Percentiles rank a stretch among this genome's conserved stretches.
These are phyloP conservation scores for Cladophialophora psammophila DNA, from an alignment of 2,329 filamentous ascomycete species.

Conservation along the genomic window DNA sequence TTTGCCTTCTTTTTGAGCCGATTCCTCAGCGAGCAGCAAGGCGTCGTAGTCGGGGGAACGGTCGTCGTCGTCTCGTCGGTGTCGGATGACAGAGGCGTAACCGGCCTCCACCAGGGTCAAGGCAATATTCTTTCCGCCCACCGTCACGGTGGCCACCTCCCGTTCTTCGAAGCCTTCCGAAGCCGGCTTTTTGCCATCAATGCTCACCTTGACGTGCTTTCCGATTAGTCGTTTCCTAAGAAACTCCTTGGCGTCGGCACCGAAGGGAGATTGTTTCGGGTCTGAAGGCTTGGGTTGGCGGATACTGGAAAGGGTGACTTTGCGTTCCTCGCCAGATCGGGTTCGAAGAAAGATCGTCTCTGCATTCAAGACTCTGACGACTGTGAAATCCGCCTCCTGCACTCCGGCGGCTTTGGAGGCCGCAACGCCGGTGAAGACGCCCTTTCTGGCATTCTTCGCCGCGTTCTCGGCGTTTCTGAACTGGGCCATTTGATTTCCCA, in stretches of 20 bases:
- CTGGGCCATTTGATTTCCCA: slow-evolving; percentile 85
- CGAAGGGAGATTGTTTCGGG: slow-evolving; percentile 84
- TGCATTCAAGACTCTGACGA: slow-evolving; percentile 83
- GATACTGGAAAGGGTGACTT: slow-evolving; percentile 90
- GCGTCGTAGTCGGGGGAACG: slow-evolving; percentile 90
- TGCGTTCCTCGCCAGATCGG: slow-evolving; percentile 85
- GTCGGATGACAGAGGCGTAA: slow-evolving; percentile 91
- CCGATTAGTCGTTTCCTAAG: slow-evolving; percentile 92
- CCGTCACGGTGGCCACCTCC: slow-evolving; percentile 87
- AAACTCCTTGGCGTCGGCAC: slow-evolving; percentile 94
- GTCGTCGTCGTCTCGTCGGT: slow-evolving; percentile 93
- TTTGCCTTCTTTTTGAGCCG: slow-evolving; percentile 84
- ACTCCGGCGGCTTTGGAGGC: slow-evolving; percentile 67
- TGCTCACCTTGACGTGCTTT: slow-evolving; percentile 87
- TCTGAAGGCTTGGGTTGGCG: slow-evolving; percentile 91
- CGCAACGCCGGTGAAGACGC: slow-evolving; percentile 82
- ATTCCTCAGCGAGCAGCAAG: slow-evolving; percentile 54
- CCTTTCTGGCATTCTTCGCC: slow-evolving; percentile 77
- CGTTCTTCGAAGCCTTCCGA: slow-evolving; percentile 91
- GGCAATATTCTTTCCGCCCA: slow-evolving; percentile 86
- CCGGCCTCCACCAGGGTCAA: slow-evolving; percentile 87
- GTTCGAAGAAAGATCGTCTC: slow-evolving; percentile 88
- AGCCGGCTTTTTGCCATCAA: slow-evolving; percentile 90
- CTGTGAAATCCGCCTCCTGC: slow-evolving; percentile 77
- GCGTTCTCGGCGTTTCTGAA: slow-evolving; percentile 86